Evolutionary conservation across 306 rosid genomes (phyloP).

Genomic region (Glycine soja): DNA sequence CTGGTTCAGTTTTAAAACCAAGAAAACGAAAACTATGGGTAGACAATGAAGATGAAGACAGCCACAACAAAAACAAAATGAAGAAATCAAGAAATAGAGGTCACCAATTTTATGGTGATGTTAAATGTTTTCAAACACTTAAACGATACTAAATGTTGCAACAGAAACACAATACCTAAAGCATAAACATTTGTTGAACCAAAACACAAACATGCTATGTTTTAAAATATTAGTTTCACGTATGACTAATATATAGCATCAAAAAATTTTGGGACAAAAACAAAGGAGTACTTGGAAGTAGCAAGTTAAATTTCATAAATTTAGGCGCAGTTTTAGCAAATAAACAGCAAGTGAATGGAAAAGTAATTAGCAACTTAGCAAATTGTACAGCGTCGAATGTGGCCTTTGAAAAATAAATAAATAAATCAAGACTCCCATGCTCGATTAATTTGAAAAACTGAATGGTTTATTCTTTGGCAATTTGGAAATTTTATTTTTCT

Average conservation of each 20-base stretch:
- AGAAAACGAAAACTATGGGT: neutral
- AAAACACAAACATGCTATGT: neutral
- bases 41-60: neutral
- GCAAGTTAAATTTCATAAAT: neutral
- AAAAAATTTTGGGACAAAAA: neutral
- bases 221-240: too few relatives aligned
- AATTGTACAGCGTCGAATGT: too few relatives aligned
- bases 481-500: neutral
- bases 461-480: neutral
- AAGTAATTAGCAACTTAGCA: too few relatives aligned
- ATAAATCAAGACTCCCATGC: neutral
- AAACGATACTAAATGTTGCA: neutral
- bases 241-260: neutral
- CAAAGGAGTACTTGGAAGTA: neutral
- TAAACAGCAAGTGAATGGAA: neutral
- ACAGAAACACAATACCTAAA: neutral
- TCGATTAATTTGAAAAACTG: slow-evolving; percentile 12
- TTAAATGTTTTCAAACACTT: slow-evolving; percentile 4
- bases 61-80: too few relatives aligned
- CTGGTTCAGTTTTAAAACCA: neutral
- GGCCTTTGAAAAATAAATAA: neutral
- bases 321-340: neutral
- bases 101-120: neutral
- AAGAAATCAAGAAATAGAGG: neutral
- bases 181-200: neutral